A percentile compares a stretch with the other conserved stretches of the same genome.
Conservation (phyloP, 2,329 filamentous ascomycete genomes). For the Pseudocercospora fijiensis region DNA sequence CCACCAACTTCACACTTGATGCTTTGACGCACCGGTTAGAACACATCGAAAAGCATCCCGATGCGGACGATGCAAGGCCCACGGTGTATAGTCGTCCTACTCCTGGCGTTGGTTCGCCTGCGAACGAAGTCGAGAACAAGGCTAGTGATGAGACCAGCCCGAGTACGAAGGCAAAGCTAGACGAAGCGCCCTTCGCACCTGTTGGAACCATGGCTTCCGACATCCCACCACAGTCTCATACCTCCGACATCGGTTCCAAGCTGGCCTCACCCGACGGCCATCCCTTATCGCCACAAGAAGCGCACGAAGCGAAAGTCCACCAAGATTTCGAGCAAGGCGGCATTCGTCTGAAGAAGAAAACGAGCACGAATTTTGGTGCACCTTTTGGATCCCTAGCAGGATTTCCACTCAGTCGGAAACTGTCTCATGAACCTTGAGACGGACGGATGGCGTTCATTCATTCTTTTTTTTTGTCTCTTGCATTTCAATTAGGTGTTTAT, state of each 20-base stretch:
- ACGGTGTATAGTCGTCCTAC: conserved; percentile 33
- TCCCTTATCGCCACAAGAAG: conserved; percentile 27
- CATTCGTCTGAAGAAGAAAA: conserved; percentile 40
- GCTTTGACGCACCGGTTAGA: conserved; percentile 35
- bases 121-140: conserved; percentile 13
- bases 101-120: conserved; percentile 34
- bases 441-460: conserved; percentile 8
- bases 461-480: no score
- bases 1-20: conserved; percentile 40
- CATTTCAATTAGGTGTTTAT: conserved; percentile 9
- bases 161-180: not conserved
- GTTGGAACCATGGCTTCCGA: not conserved
- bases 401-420: conserved; percentile 29
- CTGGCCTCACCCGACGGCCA: conserved; percentile 16
- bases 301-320: conserved; percentile 31
- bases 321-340: conserved; percentile 36
- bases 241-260: conserved; percentile 20
- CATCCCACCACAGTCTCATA: conserved; percentile 14
- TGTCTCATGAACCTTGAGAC: conserved; percentile 19
- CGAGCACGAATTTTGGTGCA: conserved; percentile 40
- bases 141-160: conserved; percentile 3
- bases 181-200: conserved; percentile 19
- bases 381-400: conserved; percentile 39
- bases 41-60: conserved; percentile 37
- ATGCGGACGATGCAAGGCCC: conserved; percentile 33